Percentiles rank a stretch among this genome's conserved stretches.
These are phyloP conservation scores for Citrus reticulata DNA, from an alignment of 345 rosid genomes.

Conservation along the genomic window DNA sequence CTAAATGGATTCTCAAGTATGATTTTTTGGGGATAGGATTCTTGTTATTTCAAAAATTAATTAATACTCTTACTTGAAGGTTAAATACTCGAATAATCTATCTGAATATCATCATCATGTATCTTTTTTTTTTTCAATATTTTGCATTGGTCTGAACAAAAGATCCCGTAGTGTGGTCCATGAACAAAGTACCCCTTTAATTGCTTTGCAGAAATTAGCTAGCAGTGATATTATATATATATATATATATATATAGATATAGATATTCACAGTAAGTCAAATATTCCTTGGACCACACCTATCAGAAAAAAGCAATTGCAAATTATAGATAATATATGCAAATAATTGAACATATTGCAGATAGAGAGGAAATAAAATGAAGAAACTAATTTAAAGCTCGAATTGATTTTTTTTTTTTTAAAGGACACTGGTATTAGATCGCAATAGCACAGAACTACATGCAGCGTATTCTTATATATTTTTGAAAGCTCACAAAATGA, in stretches of 20 bases:
- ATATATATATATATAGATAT: background rate
- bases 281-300: slow-evolving; percentile 31
- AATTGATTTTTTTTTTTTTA: background rate
- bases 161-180: slow-evolving; percentile 27
- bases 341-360: too few relatives aligned
- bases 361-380: background rate
- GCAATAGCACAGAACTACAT: slow-evolving; percentile 18
- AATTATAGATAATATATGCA: background rate
- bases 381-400: background rate
- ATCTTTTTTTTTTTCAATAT: background rate
- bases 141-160: slow-evolving; percentile 22
- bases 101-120: background rate
- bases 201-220: slow-evolving; percentile 24
- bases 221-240: background rate
- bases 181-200: slow-evolving; percentile 2
- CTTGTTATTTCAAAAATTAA: too few relatives aligned
- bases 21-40: too few relatives aligned
- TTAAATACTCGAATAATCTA: too few relatives aligned
- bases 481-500: slow-evolving; percentile 19
- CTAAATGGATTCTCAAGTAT: too few relatives aligned
- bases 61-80: too few relatives aligned
- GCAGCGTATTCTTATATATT: slow-evolving; percentile 9
- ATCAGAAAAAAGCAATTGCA: slow-evolving; percentile 7
- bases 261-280: slow-evolving; percentile 16
- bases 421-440: slow-evolving; percentile 1